Conservation (phyloP, 495 filamentous ascomycete genomes). For the Tuber brumale region DNA sequence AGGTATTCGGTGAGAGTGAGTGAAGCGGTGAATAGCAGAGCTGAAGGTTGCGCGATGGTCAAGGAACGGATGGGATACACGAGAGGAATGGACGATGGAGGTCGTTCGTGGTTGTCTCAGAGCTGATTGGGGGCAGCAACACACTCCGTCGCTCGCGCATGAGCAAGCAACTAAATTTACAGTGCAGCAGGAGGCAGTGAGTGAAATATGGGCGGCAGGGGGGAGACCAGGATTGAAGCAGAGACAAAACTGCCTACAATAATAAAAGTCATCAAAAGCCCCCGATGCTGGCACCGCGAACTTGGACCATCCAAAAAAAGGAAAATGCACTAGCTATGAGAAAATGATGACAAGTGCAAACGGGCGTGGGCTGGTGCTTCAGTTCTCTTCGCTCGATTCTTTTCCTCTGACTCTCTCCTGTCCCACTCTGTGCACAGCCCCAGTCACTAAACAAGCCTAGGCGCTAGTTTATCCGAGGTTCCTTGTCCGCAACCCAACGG, state of each 20-base stretch:
- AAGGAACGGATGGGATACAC: background rate
- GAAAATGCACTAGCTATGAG: background rate
- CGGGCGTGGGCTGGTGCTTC: background rate
- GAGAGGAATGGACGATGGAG: background rate
- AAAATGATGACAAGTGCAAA: background rate
- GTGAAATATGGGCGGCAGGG: background rate
- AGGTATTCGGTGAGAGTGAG: background rate
- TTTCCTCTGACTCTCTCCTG: background rate
- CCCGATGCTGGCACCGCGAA: background rate
- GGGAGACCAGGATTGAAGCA: background rate
- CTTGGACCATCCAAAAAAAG: background rate
- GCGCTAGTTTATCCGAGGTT: background rate
- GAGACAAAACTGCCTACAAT: background rate
- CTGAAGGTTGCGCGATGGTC: background rate
- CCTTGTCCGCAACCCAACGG: background rate
- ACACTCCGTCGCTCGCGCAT: background rate
- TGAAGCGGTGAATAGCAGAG: background rate
- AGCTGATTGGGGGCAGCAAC: background rate
- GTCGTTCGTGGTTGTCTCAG: background rate
- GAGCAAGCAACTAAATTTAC: background rate
- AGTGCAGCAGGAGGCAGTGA: background rate
- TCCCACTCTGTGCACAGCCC: background rate
- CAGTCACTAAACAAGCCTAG: background rate
- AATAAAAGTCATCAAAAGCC: background rate
- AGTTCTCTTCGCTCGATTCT: background rate